Evolutionary conservation across 2,329 filamentous ascomycete genomes (phyloP).

Genomic region (Clathrospora elynae): DNA sequence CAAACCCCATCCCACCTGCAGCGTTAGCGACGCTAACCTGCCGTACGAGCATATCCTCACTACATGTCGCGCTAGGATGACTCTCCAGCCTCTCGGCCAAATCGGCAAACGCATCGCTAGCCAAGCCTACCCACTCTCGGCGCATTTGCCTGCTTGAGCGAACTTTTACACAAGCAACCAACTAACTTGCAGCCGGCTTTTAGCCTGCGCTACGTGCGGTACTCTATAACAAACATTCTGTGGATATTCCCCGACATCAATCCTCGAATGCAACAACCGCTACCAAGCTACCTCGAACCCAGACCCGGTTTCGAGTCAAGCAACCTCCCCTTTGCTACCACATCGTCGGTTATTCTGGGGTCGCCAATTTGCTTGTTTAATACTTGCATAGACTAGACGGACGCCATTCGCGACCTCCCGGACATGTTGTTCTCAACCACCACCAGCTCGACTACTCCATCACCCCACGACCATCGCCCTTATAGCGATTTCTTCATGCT

Average conservation of each 20-base stretch:
- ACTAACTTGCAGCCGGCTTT: conserved; percentile 25
- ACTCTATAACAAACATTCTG: conserved; percentile 4
- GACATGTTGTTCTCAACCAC: conserved; percentile 10
- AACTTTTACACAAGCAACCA: conserved; percentile 27
- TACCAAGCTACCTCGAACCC: too few species aligned
- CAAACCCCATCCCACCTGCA: conserved; percentile 1
- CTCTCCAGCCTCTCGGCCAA: conserved; percentile 25
- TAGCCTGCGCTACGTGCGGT: conserved; percentile 20
- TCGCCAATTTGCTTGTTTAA: conserved; percentile 17
- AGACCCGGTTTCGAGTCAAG: too few species aligned
- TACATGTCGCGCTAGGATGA: conserved; percentile 11
- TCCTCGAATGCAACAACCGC: too few species aligned
- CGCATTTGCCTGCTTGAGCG: conserved; percentile 33
- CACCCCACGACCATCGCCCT: conserved; percentile 14
- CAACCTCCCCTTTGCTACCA: too few species aligned
- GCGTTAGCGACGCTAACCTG: conserved; percentile 1
- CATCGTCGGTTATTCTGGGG: conserved; percentile 13
- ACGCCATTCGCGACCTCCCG: conserved; percentile 14
- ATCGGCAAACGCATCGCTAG: conserved; percentile 36
- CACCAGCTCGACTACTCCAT: conserved; percentile 6
- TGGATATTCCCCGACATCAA: too few species aligned
- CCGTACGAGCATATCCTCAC: conserved; percentile 1
- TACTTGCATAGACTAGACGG: conserved; percentile 21
- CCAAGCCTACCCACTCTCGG: conserved; percentile 32
- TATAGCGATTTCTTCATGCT: conserved; percentile 5